phyloP scores from a whole-genome alignment of 2,329 filamentous ascomycete genomes.

The Fusarium graminum region DNA sequence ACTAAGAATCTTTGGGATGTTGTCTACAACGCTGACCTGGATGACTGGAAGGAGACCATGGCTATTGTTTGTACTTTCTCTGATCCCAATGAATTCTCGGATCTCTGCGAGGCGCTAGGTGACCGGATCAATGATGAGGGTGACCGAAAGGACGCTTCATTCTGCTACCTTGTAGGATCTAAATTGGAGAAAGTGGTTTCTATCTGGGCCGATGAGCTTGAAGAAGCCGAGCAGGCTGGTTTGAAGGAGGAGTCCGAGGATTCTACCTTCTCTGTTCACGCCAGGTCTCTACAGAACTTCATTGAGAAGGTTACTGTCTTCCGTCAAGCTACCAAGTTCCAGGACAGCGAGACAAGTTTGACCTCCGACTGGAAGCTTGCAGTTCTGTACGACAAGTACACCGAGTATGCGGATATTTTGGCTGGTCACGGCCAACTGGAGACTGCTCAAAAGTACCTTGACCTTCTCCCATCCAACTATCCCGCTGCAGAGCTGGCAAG shows the following conservation, averaged over 20 bases:
- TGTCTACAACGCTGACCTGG: constrained; percentile 93
- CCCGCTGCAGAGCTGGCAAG: constrained; percentile 88
- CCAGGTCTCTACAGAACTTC: constrained; percentile 87
- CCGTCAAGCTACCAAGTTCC: constrained; percentile 91
- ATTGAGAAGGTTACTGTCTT: constrained; percentile 99
- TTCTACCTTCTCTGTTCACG: constrained; percentile 92
- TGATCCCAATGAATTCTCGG: constrained; percentile 88
- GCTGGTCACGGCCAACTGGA: constrained; percentile 89
- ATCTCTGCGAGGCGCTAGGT: constrained; percentile 93
- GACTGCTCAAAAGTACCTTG: constrained; percentile 90
- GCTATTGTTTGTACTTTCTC: constrained; percentile 96
- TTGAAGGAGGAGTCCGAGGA: constrained; percentile 77
- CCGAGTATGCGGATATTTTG: constrained; percentile 95
- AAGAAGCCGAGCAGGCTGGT: constrained; percentile 83
- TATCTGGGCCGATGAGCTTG: constrained; percentile 92
- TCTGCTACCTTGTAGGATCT: constrained; percentile 95
- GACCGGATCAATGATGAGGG: constrained; percentile 87
- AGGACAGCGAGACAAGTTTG: constrained; percentile 79
- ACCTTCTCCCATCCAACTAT: constrained; percentile 85
- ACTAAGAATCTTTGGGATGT: constrained; percentile 98
- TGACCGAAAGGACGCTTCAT: constrained; percentile 88
- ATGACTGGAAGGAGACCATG: constrained; percentile 98
- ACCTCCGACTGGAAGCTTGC: constrained; percentile 89
- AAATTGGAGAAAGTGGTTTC: constrained; percentile 97
- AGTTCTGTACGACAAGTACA: constrained; percentile 92